Conservation (phyloP, 2,329 filamentous ascomycete species). For the Pezicula carpinea region DNA sequence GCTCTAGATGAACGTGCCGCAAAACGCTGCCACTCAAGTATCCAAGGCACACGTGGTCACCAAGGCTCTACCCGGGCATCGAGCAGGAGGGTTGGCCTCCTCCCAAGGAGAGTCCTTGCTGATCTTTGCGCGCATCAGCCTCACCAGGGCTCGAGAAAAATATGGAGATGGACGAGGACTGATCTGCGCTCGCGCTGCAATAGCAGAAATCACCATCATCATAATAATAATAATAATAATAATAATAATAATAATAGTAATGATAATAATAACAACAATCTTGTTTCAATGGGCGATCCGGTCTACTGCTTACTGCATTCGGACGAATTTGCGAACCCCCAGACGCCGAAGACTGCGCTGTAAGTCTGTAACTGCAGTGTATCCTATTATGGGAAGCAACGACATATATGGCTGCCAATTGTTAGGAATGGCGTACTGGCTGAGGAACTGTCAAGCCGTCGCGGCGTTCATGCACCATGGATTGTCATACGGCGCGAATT, state of each 20-base stretch:
- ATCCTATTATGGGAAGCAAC: neutral
- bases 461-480: no score
- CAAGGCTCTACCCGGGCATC: neutral
- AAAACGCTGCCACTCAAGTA: neutral
- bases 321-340: constrained; percentile 19
- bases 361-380: neutral
- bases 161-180: no score
- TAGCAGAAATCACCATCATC: no score
- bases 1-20: neutral
- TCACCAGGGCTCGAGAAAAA: constrained; percentile 15
- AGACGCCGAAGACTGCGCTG: neutral
- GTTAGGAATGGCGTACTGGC: no score
- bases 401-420: no score
- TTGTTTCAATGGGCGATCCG: constrained; percentile 15
- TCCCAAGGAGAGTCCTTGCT: constrained; percentile 1
- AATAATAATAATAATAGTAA: no score
- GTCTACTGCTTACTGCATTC: constrained; percentile 6
- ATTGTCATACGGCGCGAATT: no score
- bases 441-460: no score
- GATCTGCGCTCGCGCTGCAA: no score
- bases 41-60: neutral
- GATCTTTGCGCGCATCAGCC: constrained; percentile 13
- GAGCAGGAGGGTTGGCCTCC: neutral
- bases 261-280: no score
- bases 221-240: no score